Evolutionary conservation across 352 stramenopile species (phyloP).

Genomic region (Plasmopara viticola): DNA sequence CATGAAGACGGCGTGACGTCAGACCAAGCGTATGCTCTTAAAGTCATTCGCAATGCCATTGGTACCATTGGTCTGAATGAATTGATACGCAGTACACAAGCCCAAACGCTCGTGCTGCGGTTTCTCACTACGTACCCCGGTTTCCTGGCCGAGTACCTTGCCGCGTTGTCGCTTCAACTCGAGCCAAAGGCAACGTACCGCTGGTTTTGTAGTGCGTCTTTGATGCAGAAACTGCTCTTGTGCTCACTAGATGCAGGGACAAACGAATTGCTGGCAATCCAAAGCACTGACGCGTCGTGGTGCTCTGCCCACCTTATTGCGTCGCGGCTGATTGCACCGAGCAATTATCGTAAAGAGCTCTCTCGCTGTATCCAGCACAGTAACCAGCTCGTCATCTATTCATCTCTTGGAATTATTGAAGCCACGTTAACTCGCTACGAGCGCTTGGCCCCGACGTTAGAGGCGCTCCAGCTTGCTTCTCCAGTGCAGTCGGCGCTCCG

Average conservation of each 20-base stretch:
- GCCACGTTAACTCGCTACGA: slow-evolving; percentile 49
- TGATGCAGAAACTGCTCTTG: slow-evolving; percentile 62
- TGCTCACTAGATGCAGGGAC: slow-evolving; percentile 40
- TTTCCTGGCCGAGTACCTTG: slow-evolving; percentile 52
- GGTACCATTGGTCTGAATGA: slow-evolving; percentile 60
- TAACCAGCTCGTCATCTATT: slow-evolving; percentile 74
- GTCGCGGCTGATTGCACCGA: slow-evolving; percentile 55
- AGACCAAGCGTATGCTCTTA: slow-evolving; percentile 41
- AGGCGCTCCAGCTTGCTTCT: slow-evolving; percentile 8
- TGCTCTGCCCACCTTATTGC: slow-evolving; percentile 47
- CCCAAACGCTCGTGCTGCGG: slow-evolving; percentile 45
- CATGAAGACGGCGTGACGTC: slow-evolving; percentile 26
- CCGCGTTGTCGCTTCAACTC: slow-evolving; percentile 49
- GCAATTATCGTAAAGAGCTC: slow-evolving; percentile 73
- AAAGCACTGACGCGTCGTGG: slow-evolving; percentile 22
- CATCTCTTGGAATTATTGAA: slow-evolving; percentile 59
- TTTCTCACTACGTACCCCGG: slow-evolving; percentile 63
- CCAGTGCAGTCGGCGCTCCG: slow-evolving; percentile 66
- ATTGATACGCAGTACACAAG: slow-evolving; percentile 39
- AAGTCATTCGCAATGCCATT: slow-evolving; percentile 64
- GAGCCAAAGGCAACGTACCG: slow-evolving; percentile 68
- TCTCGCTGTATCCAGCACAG: slow-evolving; percentile 73
- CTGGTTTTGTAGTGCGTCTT: slow-evolving; percentile 71
- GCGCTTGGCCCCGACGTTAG: slow-evolving; percentile 26
- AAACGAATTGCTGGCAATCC: slow-evolving; percentile 14